A percentile compares a stretch with the other conserved stretches of the same genome.
These are phyloP conservation scores for Phytophthora meadii DNA, from an alignment of 352 stramenopile genomes.

Conservation along the genomic window DNA sequence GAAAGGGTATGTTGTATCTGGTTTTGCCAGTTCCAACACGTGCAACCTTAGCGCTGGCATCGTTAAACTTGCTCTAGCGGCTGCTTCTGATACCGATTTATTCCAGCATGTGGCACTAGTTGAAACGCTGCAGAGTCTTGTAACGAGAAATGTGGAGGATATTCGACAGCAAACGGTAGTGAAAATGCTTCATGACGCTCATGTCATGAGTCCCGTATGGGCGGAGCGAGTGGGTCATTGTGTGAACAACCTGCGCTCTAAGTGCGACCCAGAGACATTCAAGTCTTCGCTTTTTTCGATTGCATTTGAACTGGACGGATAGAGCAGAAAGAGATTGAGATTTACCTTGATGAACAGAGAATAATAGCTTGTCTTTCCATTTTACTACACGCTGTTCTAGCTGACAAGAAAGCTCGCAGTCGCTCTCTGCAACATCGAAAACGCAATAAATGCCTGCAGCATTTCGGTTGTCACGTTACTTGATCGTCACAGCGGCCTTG, in stretches of 20 bases:
- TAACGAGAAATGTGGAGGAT: slow-evolving; percentile 60
- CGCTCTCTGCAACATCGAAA: slow-evolving; percentile 36
- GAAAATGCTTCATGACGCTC: slow-evolving; percentile 59
- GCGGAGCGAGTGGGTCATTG: slow-evolving; percentile 39
- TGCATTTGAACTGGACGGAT: slow-evolving; percentile 41
- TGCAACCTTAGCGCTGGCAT: slow-evolving; percentile 49
- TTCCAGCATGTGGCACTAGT: slow-evolving; percentile 46
- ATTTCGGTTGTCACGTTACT: slow-evolving; percentile 19
- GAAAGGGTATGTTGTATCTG: slow-evolving; percentile 52
- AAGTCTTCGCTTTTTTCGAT: slow-evolving; percentile 66
- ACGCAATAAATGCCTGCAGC: slow-evolving; percentile 25
- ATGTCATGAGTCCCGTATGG: slow-evolving; percentile 26
- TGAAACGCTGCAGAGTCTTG: slow-evolving; percentile 50
- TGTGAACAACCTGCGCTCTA: slow-evolving; percentile 40
- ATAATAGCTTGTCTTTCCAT: slow-evolving; percentile 39
- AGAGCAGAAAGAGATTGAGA: slow-evolving; percentile 18
- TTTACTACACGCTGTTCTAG: slow-evolving; percentile 44
- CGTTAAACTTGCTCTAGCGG: slow-evolving; percentile 31
- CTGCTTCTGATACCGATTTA: slow-evolving; percentile 34
- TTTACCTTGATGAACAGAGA: slow-evolving; percentile 35
- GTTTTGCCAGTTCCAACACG: slow-evolving; percentile 44
- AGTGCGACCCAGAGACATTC: slow-evolving; percentile 50
- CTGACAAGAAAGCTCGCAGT: slow-evolving; percentile 35
- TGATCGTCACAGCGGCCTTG: slow-evolving; percentile 33
- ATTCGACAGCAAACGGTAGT: slow-evolving; percentile 65